Evolutionary conservation across 208 protist genomes (phyloP).

Genomic region (Leishmania amazonensis): DNA sequence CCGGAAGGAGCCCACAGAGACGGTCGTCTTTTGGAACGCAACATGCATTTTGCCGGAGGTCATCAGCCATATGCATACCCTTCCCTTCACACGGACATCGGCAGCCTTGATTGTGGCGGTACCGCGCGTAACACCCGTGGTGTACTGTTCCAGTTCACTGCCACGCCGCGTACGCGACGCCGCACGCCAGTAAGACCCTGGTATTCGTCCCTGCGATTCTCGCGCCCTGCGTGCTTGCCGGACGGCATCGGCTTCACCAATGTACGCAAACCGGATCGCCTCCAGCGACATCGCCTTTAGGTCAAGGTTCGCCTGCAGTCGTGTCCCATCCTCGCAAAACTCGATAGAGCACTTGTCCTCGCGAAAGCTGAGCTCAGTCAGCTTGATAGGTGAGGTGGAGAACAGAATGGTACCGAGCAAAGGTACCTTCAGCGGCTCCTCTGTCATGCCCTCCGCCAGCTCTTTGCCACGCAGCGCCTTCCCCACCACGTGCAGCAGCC

Average conservation of each 20-base stretch:
- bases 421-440: slow-evolving; percentile 45
- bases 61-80: slow-evolving; percentile 27
- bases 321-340: slow-evolving; percentile 45
- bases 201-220: not conserved
- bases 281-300: slow-evolving; percentile 45
- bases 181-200: slow-evolving; percentile 4
- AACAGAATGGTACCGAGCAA: slow-evolving; percentile 54
- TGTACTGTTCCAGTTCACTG: slow-evolving; percentile 12
- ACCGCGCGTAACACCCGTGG: slow-evolving; percentile 33
- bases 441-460: slow-evolving; percentile 30
- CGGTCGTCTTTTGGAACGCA: slow-evolving; percentile 25
- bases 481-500: slow-evolving; percentile 41
- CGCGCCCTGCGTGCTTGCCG: slow-evolving; percentile 25
- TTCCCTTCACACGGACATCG: slow-evolving; percentile 22
- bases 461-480: slow-evolving; percentile 32
- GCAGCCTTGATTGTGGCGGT: slow-evolving; percentile 23
- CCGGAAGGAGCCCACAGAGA: slow-evolving; percentile 43
- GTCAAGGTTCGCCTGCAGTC: slow-evolving; percentile 37
- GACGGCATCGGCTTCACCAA: slow-evolving; percentile 42
- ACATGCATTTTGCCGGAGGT: slow-evolving; percentile 25
- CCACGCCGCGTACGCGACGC: slow-evolving; percentile 11
- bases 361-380: slow-evolving; percentile 43
- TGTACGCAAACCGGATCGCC: slow-evolving; percentile 60
- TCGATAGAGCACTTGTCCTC: slow-evolving; percentile 32
- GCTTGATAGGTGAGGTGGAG: slow-evolving; percentile 40